Conservation (phyloP, 345 rosid species). For the Euphorbia peplus region DNA sequence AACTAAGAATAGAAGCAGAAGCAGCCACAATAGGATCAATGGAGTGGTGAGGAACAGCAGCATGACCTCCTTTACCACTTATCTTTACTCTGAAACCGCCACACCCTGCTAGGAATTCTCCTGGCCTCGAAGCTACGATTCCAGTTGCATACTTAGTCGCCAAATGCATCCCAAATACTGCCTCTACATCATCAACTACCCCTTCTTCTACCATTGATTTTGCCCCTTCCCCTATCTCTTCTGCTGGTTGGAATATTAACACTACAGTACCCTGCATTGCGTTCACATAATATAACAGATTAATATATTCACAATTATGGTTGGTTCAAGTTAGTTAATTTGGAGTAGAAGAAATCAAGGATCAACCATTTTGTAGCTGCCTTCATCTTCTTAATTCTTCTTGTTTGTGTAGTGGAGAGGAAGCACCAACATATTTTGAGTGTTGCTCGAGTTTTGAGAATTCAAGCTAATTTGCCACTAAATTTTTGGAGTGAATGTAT, state of each 20-base stretch:
- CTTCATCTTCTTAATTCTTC: no score
- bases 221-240: constrained; percentile 58
- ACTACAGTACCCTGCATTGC: constrained; percentile 51
- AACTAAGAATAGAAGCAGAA: constrained; percentile 52
- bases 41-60: constrained; percentile 45
- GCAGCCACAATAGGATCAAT: constrained; percentile 64
- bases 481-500: no score
- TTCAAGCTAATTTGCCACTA: no score
- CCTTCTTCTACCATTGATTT: constrained; percentile 51
- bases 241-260: constrained; percentile 70
- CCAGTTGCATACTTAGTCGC: constrained; percentile 38
- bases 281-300: no score
- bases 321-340: no score
- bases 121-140: constrained; percentile 46
- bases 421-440: no score
- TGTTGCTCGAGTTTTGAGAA: no score
- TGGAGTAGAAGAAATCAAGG: no score
- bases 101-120: constrained; percentile 61
- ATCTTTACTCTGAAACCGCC: constrained; percentile 59
- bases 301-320: no score
- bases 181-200: constrained; percentile 49
- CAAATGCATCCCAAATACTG: constrained; percentile 54
- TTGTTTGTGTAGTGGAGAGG: no score
- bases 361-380: no score
- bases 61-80: constrained; percentile 56